Evolutionary conservation across 495 filamentous ascomycete species (phyloP), one percentile per base, ranked within the genome.

Genomic region (Talaromyces borbonicus): DNA sequence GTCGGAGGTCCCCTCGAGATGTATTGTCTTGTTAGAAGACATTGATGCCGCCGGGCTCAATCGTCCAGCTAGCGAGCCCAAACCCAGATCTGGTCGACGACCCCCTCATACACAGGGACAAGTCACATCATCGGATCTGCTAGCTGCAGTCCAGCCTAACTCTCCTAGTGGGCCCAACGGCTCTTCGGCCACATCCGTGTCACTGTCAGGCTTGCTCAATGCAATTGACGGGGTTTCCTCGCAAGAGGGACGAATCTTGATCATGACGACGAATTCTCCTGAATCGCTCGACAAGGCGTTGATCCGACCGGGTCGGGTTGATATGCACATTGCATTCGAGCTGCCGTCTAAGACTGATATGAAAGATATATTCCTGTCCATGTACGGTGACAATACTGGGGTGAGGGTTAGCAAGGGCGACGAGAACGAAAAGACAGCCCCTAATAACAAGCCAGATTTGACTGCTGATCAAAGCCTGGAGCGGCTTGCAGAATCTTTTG

Each of bases 201-300:
- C 84, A 0, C 69, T 90, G 5, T 87, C 84, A 1, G 85, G 83
- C 0, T 68, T 92, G 0, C 72, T 90, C 12, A 92, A 90, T 61
- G 81, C 78, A 41, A 86, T 92, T 52, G 86, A 92, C 53, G 86
- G 86, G 16, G 85, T 88, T 0, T 81, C 85, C 3, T 82, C 80
- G 2, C 84, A 88, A 43, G 86, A 92, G 61, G 86, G 86, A 18
- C 75, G 84, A 25, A 74, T 90, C 4, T 69, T 92, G 7, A 79
- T 90, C 61, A 86, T 90, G 79, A 90, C 86, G 0, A 89, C 83
- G 14, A 92, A 92, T 60, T 70, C 77, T 35, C 81, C 82, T 2
- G 80, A 89, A 54, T 69, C 72, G 19, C 74, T 92, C 8, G 86
- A 90, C 58, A 66, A 75, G 5, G 86, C 86, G 0, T 70, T 92